Conservation (phyloP, 2,329 filamentous ascomycete species). For the Aureobasidium sp. region DNA sequence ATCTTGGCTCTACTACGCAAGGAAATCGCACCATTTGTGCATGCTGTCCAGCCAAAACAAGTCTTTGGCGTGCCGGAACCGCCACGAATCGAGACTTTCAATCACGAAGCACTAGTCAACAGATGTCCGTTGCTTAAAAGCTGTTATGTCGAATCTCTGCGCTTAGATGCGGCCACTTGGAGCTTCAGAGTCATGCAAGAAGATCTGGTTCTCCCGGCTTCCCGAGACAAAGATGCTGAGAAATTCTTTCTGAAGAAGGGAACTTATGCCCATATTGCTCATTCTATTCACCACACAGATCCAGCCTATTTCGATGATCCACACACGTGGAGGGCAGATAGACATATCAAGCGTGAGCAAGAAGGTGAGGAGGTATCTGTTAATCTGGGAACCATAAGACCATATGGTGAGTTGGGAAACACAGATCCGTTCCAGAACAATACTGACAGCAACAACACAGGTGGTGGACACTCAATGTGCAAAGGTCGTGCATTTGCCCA, state of each 20-base stretch:
- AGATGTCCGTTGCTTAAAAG: conserved; percentile 33
- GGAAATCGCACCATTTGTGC: conserved; percentile 29
- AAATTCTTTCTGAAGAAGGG: conserved; percentile 29
- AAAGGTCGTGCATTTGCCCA: conserved; percentile 47
- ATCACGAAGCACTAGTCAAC: conserved; percentile 28
- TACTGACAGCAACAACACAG: conserved; percentile 21
- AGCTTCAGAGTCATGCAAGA: conserved; percentile 29
- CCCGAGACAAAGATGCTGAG: conserved; percentile 26
- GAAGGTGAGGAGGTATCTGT: conserved; percentile 22
- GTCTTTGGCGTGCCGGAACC: conserved; percentile 29
- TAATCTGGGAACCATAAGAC: conserved; percentile 39
- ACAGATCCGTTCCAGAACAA: not conserved
- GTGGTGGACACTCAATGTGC: conserved; percentile 42
- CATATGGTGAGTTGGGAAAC: conserved; percentile 35
- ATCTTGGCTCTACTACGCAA: conserved; percentile 29
- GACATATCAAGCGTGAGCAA: conserved; percentile 30
- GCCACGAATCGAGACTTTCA: conserved; percentile 26
- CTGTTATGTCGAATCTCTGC: conserved; percentile 32
- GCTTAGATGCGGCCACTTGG: conserved; percentile 32
- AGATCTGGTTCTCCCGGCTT: conserved; percentile 30
- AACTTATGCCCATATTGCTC: conserved; percentile 31
- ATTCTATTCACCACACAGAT: conserved; percentile 33
- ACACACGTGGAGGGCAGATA: conserved; percentile 27
- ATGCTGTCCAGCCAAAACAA: conserved; percentile 25
- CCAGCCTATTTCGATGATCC: conserved; percentile 29